phyloP scores from a whole-genome alignment of 345 rosid species.

The Camelina sativa region DNA sequence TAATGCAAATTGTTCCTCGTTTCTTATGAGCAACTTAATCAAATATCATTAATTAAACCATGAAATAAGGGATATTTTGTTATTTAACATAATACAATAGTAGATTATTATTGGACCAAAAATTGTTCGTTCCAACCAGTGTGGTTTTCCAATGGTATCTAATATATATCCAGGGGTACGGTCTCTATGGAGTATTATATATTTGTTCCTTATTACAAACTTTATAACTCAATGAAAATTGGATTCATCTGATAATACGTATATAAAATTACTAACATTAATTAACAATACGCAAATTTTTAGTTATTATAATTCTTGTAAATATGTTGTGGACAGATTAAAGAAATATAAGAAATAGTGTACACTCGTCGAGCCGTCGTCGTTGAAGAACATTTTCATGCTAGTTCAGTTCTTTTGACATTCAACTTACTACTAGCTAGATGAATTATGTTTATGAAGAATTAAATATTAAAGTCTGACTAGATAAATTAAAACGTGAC shows the following conservation, averaged over 20 bases:
- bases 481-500: neutral
- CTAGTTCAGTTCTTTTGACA: neutral
- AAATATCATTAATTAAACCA: constrained; percentile 1
- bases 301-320: neutral
- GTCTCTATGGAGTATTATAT: too few species aligned
- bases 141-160: neutral
- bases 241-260: neutral
- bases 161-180: neutral
- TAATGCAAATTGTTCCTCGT: constrained; percentile 15
- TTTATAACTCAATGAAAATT: too few species aligned
- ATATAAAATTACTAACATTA: neutral
- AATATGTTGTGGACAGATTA: neutral
- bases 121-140: neutral
- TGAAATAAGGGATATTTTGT: neutral
- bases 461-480: neutral
- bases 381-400: neutral
- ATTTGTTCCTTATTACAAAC: neutral
- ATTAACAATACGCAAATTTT: neutral
- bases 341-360: neutral
- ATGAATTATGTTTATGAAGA: neutral
- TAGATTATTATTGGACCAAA: neutral
- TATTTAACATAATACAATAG: neutral
- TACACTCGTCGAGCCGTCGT: neutral
- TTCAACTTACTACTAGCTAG: neutral
- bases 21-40: neutral